phyloP scores from a whole-genome alignment of 2,329 filamentous ascomycete genomes.

The Diplodia corticola region DNA sequence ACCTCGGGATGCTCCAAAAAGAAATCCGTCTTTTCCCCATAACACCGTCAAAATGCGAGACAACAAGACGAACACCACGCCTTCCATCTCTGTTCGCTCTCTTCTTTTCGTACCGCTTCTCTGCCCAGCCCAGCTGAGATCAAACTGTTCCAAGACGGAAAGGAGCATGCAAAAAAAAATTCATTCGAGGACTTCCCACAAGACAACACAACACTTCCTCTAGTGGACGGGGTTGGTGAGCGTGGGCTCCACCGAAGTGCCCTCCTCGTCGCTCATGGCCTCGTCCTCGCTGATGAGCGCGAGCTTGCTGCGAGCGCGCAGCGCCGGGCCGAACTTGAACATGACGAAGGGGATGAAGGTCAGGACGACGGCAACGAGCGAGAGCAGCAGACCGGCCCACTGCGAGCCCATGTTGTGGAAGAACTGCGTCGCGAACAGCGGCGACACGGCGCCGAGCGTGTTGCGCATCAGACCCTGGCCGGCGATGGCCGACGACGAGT shows the following conservation, averaged over 20 bases:
- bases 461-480: conserved; percentile 56
- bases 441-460: conserved; percentile 54
- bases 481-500: conserved; percentile 46
- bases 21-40: background rate
- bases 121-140: conserved; percentile 13
- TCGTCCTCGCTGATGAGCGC: conserved; percentile 28
- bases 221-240: conserved; percentile 2
- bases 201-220: background rate
- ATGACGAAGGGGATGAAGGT: conserved; percentile 48
- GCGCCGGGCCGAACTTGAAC: conserved; percentile 44
- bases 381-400: conserved; percentile 53
- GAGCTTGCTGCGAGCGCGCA: conserved; percentile 44
- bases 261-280: background rate
- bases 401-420: conserved; percentile 57
- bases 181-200: background rate
- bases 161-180: conserved; percentile 12
- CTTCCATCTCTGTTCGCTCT: background rate
- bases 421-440: conserved; percentile 54
- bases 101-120: background rate
- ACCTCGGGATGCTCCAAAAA: background rate
- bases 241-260: background rate
- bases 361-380: conserved; percentile 47
- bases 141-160: background rate
- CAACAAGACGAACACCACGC: background rate
- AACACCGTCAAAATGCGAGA: background rate